Base-by-base conservation (phyloP, 345 rosid species). In the Reutealis trisperma region DNA sequence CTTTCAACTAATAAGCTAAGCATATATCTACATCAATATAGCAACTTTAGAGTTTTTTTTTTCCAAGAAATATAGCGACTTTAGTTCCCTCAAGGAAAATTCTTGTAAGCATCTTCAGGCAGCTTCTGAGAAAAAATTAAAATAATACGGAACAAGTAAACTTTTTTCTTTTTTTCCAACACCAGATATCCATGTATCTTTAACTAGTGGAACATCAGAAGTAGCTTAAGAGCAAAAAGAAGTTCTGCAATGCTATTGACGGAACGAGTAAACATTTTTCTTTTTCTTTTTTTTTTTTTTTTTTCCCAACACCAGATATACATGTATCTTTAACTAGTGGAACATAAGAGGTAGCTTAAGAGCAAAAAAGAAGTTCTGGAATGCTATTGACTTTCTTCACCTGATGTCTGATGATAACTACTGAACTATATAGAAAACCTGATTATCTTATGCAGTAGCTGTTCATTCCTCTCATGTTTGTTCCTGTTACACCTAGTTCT, bases 321-420 rank as follows among this genome's bases (percentile, higher is more conserved):
- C 19, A 51, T n/a, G 27, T 42, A 22, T 45, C 64, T 54, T 13
- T 22, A 37, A 21, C 73, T 14, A 27, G 7, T 34, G 5, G 11
- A 63, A 34, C 41, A 41, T 8, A 66, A 66, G 25, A 21, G 21
- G 22, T 10, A 7, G 57, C 54, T 63, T 51, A 73, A 62, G 42
- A 73, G 67, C 45, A 27, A 47, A 27, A 47, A 37, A 37, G 19
- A 18, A 66, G 12, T 24, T 65, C 45, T 6, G 61, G 27, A 76
- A 59, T 18, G 60, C 37, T 34, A 47, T 25, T 52, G 22, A 27
- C 59, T 59, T 49, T 76, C 59, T 76, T 76, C n/a, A 60, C 30
- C 37, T 57, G 8, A 49, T 34, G 22, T 32, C 41, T 37, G 41
- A 37, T 37, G 41, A 6, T 37, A 37, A 37, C 41, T 37, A 37